Base-by-base conservation (phyloP, 2,329 filamentous ascomycete species). In the Phyllosticta citribraziliensis region DNA sequence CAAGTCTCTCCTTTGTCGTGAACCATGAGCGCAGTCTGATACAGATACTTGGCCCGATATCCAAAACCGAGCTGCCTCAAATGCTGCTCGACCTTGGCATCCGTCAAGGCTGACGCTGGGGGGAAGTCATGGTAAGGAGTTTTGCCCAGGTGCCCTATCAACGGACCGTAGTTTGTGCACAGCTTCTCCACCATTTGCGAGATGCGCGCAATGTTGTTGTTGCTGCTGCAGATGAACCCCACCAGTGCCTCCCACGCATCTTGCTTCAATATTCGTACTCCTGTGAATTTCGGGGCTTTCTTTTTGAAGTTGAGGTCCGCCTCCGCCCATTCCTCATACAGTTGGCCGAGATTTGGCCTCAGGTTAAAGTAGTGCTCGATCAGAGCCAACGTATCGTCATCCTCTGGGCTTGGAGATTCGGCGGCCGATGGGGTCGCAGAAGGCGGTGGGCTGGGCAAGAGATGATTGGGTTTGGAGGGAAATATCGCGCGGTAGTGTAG, bases 181-280 rank as follows among this genome's bases (percentile, higher is more conserved):
- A 99, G 79, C 68, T 96, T 97, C 67, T 95, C 86, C 22, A 93
- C 91, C 94, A 99, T 99, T 74, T 95, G 89, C 5, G 89, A 93
- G 72, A 99, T 99, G 50, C 94, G 85, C 2, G 87, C 83, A 63
- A 99, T 99, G 72, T 99, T 97, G 76, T 99, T 99, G 76, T 99
- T 99, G 75, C 91, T 96, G 75, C 92, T 97, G 80, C 94, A 99
- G 65, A 99, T 99, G 74, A 99, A 99, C 61, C 88, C 87, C 24
- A 99, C 80, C 22, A 99, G 79, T 0, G 94, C 86, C 74, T 99
- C 94, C 94, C 95, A 99, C 0, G 93, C 87, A 78, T 97, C 92
- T 76, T 99, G 94, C 68, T 88, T 89, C 53, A 99, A 78, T 66
- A 99, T 97, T 22, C 94, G 86, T 61, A 99, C 88, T 12, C 95